Evolutionary conservation across 2,329 filamentous ascomycete genomes (phyloP), one percentile per base, ranked within the genome.

Genomic region (Juglanconis juglandina): DNA sequence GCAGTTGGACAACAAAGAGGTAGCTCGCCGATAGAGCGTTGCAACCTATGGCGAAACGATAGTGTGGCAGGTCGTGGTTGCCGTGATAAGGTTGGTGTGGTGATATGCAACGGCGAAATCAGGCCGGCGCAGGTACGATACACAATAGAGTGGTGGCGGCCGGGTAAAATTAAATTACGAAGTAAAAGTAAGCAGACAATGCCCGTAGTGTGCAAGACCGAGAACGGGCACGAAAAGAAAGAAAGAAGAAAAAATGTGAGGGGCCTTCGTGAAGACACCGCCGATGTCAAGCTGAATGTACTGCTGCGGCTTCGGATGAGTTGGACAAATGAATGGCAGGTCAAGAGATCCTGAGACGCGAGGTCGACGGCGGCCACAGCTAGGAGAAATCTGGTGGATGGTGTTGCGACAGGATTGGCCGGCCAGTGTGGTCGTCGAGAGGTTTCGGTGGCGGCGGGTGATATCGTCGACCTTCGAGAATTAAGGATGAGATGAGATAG

Each of bases 241-340:
- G 53, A 33, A 10, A 44, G 37, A 10, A 32, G 42, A 11, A 32
- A 8, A 17, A 42, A 41, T 41, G 10, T 33, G 42, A 54, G 44
- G 5, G 24, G 24, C 24, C 24, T 24, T 14, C 51, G 53, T 53
- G 30, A 39, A 57, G 53, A 49, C 47, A 57, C 24, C 24, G 46
- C 49, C 11, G 37, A 51, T 42, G 59, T 46, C 46, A 51, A 61
- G 49, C 39, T 50, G 56, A 13, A 17, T 35, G 48, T 52, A 50
- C 46, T 32, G 13, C 33, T 11, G 51, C 46, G 51, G 44, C 47
- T 48, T 35, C 17, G 56, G 47, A 41, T 14, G 46, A 39, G 32
- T 48, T 52, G 17, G 56, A 11, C 37, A 56, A 62, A 56, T 37
- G 52, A 62, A 52, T 55, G 56, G 51, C 60, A 59, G 50, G 58